Evolutionary conservation across 2,329 filamentous ascomycete species (phyloP).

Genomic region (Capronia americana): DNA sequence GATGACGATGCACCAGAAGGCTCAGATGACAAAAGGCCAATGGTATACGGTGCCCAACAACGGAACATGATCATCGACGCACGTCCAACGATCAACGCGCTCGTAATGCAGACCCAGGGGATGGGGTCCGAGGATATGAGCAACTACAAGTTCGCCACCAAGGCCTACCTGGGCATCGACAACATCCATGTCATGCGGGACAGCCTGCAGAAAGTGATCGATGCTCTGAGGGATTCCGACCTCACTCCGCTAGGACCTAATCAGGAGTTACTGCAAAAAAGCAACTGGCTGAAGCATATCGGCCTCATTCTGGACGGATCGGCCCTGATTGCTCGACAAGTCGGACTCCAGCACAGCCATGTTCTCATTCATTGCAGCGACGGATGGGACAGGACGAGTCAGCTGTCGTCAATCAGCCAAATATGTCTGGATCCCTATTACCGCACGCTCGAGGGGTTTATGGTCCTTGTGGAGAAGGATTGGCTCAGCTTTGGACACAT

Average conservation of each 20-base stretch:
- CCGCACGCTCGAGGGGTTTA: slow-evolving; percentile 91
- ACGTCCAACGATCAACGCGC: slow-evolving; percentile 89
- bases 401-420: slow-evolving; percentile 89
- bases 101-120: slow-evolving; percentile 91
- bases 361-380: slow-evolving; percentile 98
- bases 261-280: slow-evolving; percentile 78
- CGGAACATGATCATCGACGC: slow-evolving; percentile 95
- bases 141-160: slow-evolving; percentile 89
- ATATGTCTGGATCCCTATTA: slow-evolving; percentile 96
- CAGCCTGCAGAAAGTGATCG: slow-evolving; percentile 84
- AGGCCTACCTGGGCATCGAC: slow-evolving; percentile 92
- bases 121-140: slow-evolving; percentile 98
- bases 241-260: slow-evolving; percentile 82
- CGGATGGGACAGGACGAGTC: slow-evolving; percentile 96
- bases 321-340: slow-evolving; percentile 80
- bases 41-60: slow-evolving; percentile 90
- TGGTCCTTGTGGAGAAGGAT: slow-evolving; percentile 93
- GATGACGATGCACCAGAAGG: slow-evolving; percentile 60
- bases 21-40: slow-evolving; percentile 56
- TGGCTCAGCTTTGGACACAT: slow-evolving; percentile 98
- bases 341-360: slow-evolving; percentile 91
- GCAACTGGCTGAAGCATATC: slow-evolving; percentile 91
- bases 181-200: slow-evolving; percentile 99
- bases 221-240: slow-evolving; percentile 91
- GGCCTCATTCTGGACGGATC: slow-evolving; percentile 82